Conservation (phyloP, 441 rosid species). For the Brassica hybrid region DNA sequence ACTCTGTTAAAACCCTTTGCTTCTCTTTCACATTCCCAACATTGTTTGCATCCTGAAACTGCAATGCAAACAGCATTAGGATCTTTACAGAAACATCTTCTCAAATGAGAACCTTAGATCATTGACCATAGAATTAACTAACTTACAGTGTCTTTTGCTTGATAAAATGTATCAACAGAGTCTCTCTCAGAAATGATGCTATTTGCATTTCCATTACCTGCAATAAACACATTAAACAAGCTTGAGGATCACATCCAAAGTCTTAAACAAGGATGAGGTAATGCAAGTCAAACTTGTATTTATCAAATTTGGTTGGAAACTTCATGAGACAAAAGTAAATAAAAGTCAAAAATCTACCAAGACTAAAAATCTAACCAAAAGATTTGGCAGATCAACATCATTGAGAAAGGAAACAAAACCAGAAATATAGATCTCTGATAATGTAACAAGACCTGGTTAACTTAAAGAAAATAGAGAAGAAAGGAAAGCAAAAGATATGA, state of each 20-base stretch:
- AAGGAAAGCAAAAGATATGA: conserved; percentile 11
- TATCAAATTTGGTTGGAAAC: conserved; percentile 32
- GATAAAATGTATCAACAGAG: conserved; percentile 21
- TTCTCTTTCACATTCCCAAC: conserved; percentile 57
- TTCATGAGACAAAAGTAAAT: neutral
- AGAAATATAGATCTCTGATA: conserved; percentile 24
- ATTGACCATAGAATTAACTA: neutral
- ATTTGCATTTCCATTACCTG: conserved; percentile 28
- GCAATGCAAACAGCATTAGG: conserved; percentile 36
- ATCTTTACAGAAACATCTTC: conserved; percentile 4
- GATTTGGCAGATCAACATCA: conserved; percentile 40
- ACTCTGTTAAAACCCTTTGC: conserved; percentile 69
- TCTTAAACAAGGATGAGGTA: neutral
- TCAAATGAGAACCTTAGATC: neutral
- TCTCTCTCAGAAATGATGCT: conserved; percentile 21
- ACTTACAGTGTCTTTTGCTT: conserved; percentile 30
- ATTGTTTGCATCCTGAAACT: conserved; percentile 56
- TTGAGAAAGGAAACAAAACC: conserved; percentile 28
- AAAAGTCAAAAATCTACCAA: conserved; percentile 34
- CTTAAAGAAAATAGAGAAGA: conserved; percentile 8
- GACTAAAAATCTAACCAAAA: conserved; percentile 24
- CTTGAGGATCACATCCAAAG: conserved; percentile 6
- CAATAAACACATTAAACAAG: neutral
- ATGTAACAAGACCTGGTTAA: conserved; percentile 15
- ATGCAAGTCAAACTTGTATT: conserved; percentile 25